These are phyloP conservation scores for Thozetella sp. DNA, from an alignment of 495 filamentous ascomycete genomes.

Conservation along the genomic window DNA sequence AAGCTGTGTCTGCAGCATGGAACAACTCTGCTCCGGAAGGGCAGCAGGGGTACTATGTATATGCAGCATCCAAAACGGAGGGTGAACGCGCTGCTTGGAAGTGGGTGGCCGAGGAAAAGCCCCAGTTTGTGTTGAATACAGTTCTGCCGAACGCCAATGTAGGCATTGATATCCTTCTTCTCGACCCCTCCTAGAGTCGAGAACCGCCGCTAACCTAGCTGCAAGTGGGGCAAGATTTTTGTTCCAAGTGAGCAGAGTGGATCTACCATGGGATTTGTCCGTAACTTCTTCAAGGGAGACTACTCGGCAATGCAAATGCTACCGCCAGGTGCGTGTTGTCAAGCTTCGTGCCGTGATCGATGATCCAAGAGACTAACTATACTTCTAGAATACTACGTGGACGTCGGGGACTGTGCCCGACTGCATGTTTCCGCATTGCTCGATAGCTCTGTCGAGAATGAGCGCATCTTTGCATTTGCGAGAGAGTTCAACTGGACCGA, in stretches of 20 bases:
- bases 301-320: background rate
- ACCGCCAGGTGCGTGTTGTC: background rate
- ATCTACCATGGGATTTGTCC: background rate
- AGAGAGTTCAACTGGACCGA: background rate
- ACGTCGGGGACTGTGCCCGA: background rate
- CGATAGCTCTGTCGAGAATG: background rate
- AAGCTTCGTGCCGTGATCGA: background rate
- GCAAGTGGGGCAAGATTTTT: background rate
- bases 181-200: background rate
- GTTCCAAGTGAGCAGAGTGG: background rate
- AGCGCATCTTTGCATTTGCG: background rate
- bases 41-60: slow-evolving; percentile 15
- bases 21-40: slow-evolving; percentile 15
- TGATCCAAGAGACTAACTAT: background rate
- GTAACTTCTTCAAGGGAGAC: background rate
- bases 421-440: background rate
- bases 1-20: slow-evolving; percentile 11
- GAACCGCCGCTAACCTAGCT: too few species aligned
- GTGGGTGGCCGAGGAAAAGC: slow-evolving; percentile 19
- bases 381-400: background rate
- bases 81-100: slow-evolving; percentile 21
- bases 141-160: slow-evolving; percentile 15
- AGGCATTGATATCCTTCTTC: background rate
- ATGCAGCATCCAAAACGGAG: slow-evolving; percentile 18
- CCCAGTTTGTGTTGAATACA: slow-evolving; percentile 15